Evolutionary conservation across 768 basidiomycete species (phyloP), one percentile per base, ranked within the genome.

Genomic region (Cystofilobasidium ferigula): DNA sequence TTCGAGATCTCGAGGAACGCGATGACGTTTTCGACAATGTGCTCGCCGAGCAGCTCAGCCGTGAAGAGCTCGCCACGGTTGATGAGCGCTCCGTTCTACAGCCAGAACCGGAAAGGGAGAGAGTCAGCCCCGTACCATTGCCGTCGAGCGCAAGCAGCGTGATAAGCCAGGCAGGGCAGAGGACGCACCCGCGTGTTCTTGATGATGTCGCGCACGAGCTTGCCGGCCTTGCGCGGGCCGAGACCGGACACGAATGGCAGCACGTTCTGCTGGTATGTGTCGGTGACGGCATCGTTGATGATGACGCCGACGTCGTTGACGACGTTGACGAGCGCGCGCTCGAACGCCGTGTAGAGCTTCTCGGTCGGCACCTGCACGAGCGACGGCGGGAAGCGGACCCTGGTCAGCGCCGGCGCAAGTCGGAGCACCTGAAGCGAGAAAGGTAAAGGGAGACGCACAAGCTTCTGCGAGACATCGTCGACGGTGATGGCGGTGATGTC

Each of bases 301-400:
- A 98, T 93, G 53, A 98, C 92, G 35, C 95, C 95, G 68, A 93
- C 86, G 72, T 84, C 85, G 77, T 93, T 97, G 64, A 88, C 86
- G 32, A 89, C 80, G 74, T 97, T 93, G 64, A 95, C 89, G 42
- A 99, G 78, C 32, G 83, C 85, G 45, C 89, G 85, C 75, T 99
- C 95, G 45, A 95, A 83, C 0, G 85, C 83, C 7, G 80, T 76
- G 57, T 90, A 75, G 18, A 97, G 78, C 74, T 94, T 95, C 71
- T 95, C 93, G 69, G 78, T 80, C 0, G 93, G 85, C 47, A 98
- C 81, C 91, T 97, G 66, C 45, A 34, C 2, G 43, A n/a, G 26
- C 43, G 26, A 60, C 36, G 45, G n/a, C 26, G 35, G 51, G 32
- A 48, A 30, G 60, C 28, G 7, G 30, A 4, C 28, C n/a, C 42